Percentiles rank a stretch among this genome's conserved stretches.
These are phyloP conservation scores for Pichia heedii DNA, from an alignment of 805 yeast genomes.

Conservation along the genomic window DNA sequence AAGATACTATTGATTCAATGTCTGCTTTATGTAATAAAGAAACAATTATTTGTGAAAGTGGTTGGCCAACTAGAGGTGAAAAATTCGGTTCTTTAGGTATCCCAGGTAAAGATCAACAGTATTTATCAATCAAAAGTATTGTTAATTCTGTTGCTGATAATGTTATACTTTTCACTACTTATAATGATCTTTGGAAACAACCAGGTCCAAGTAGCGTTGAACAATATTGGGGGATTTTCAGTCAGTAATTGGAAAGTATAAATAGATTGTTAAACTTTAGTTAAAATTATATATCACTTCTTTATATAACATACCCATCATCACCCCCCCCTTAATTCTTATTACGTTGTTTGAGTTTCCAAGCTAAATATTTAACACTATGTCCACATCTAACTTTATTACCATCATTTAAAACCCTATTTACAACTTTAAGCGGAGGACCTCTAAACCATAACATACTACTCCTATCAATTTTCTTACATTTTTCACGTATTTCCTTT, in stretches of 20 bases:
- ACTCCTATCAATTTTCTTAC: conserved; percentile 3
- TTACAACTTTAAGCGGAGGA: conserved; percentile 45
- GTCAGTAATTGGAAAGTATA: no score
- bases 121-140: conserved; percentile 42
- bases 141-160: conserved; percentile 37
- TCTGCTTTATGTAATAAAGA: conserved; percentile 38
- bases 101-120: conserved; percentile 46
- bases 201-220: conserved; percentile 51
- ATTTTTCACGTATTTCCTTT: not conserved
- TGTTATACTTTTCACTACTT: conserved; percentile 51
- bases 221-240: conserved; percentile 49
- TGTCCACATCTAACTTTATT: conserved; percentile 46
- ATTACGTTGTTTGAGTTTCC: conserved; percentile 27
- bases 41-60: conserved; percentile 53
- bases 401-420: conserved; percentile 28
- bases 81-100: conserved; percentile 39
- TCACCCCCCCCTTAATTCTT: not conserved
- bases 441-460: conserved; percentile 61
- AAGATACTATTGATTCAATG: conserved; percentile 37
- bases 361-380: conserved; percentile 64
- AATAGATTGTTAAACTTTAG: no score
- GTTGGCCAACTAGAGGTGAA: conserved; percentile 62
- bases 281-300: not conserved
- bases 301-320: not conserved
- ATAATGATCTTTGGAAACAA: conserved; percentile 55